Percentiles rank a stretch among this genome's conserved stretches.
phyloP scores from a whole-genome alignment of 176 grass and related monocot genomes.

The Poa annua region DNA sequence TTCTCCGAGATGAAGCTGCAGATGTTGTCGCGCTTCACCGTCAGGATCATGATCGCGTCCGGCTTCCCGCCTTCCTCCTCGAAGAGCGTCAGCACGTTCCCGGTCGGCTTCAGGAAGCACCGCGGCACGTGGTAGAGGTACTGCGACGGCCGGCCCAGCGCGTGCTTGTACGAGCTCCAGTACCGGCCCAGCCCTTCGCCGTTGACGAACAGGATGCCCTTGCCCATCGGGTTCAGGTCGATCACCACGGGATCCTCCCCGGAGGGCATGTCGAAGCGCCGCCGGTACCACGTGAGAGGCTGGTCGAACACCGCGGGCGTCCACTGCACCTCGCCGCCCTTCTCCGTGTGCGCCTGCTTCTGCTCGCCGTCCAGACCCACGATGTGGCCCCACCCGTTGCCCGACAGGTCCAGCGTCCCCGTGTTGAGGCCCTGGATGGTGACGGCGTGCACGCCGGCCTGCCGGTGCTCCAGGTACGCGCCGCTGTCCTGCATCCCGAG shows the following conservation, averaged over 20 bases:
- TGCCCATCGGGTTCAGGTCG: conserved; percentile 73
- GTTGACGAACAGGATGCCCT: conserved; percentile 73
- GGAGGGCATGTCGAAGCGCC: conserved; percentile 63
- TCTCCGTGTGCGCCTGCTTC: conserved; percentile 44
- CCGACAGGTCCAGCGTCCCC: conserved; percentile 73
- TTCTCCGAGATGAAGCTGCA: conserved; percentile 77
- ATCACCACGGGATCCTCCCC: conserved; percentile 64
- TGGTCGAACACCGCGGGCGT: conserved; percentile 23
- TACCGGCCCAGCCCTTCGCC: conserved; percentile 72
- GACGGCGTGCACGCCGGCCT: conserved; percentile 54
- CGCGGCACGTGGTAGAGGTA: conserved; percentile 74
- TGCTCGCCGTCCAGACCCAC: conserved; percentile 67
- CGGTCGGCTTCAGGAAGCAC: conserved; percentile 51
- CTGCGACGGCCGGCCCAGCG: conserved; percentile 77
- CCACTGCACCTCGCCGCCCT: conserved; percentile 60
- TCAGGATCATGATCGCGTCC: conserved; percentile 70
- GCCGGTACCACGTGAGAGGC: conserved; percentile 77
- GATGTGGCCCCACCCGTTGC: conserved; percentile 78
- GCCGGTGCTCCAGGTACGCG: conserved; percentile 72
- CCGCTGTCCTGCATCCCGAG: conserved; percentile 77
- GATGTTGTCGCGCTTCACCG: conserved; percentile 92
- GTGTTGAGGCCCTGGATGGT: conserved; percentile 76
- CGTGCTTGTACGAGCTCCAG: conserved; percentile 72
- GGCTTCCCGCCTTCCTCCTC: conserved; percentile 74
- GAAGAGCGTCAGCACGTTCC: conserved; percentile 69